A percentile compares a stretch with the other conserved stretches of the same genome.
Conservation (phyloP, 352 stramenopile genomes). For the Pythium sp. region DNA sequence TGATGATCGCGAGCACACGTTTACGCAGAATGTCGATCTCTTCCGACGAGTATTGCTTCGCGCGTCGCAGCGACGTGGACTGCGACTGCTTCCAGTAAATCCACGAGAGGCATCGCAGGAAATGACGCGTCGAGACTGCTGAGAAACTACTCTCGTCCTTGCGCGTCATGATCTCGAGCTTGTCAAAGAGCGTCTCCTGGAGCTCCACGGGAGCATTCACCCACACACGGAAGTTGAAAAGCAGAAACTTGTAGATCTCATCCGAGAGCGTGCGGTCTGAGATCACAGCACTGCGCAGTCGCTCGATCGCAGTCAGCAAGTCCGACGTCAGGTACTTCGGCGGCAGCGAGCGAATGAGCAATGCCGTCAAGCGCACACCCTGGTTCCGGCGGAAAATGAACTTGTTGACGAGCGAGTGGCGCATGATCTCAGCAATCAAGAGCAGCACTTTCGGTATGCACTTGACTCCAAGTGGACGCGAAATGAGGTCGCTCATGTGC, state of each 20-base stretch:
- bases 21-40: slow-evolving; percentile 64
- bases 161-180: slow-evolving; percentile 72
- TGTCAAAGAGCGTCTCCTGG: slow-evolving; percentile 75
- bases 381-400: slow-evolving; percentile 81
- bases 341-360: slow-evolving; percentile 68
- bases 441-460: slow-evolving; percentile 76
- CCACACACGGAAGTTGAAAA: slow-evolving; percentile 88
- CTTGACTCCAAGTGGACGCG: slow-evolving; percentile 60
- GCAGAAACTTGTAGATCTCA: slow-evolving; percentile 80
- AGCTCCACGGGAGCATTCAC: slow-evolving; percentile 70
- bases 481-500: slow-evolving; percentile 73
- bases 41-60: slow-evolving; percentile 40
- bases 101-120: slow-evolving; percentile 79
- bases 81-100: slow-evolving; percentile 68
- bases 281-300: slow-evolving; percentile 67
- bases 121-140: slow-evolving; percentile 73
- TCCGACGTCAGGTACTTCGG: slow-evolving; percentile 66
- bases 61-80: slow-evolving; percentile 47
- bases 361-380: slow-evolving; percentile 63
- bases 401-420: slow-evolving; percentile 85
- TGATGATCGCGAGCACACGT: slow-evolving; percentile 72
- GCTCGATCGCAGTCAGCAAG: slow-evolving; percentile 68
- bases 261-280: slow-evolving; percentile 76
- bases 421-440: slow-evolving; percentile 82
- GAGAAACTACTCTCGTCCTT: slow-evolving; percentile 72